Percentiles rank a stretch among this genome's conserved stretches.
phyloP scores from a whole-genome alignment of 495 filamentous ascomycete species.

The Neurospora discreta region DNA sequence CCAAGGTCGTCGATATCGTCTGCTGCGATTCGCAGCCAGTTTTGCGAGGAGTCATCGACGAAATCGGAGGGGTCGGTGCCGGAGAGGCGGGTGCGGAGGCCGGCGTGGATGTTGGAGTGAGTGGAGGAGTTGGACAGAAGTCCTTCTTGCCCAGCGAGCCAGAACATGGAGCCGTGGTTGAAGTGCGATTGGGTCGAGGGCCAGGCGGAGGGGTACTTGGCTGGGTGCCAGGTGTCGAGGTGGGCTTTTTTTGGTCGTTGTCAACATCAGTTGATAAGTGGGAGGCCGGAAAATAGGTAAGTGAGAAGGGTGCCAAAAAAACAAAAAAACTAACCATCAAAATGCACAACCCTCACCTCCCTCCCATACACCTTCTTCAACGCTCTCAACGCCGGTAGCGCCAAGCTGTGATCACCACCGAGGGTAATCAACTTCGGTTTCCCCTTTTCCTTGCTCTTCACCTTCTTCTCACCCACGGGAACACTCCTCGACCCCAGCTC shows the following conservation, averaged over 20 bases:
- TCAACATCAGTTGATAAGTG: not conserved
- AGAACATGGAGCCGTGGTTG: slow-evolving; percentile 81
- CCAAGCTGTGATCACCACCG: slow-evolving; percentile 73
- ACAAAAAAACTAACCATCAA: slow-evolving; percentile 41
- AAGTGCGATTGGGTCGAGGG: slow-evolving; percentile 56
- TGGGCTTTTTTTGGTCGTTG: slow-evolving; percentile 25
- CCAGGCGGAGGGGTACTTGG: slow-evolving; percentile 68
- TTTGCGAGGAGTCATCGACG: slow-evolving; percentile 49
- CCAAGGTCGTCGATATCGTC: slow-evolving; percentile 65
- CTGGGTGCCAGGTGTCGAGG: slow-evolving; percentile 76
- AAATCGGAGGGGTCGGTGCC: slow-evolving; percentile 57
- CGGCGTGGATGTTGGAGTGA: slow-evolving; percentile 64
- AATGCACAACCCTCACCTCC: slow-evolving; percentile 70
- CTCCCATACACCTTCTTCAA: slow-evolving; percentile 57
- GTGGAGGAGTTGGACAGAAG: slow-evolving; percentile 52
- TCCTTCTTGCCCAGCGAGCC: slow-evolving; percentile 65
- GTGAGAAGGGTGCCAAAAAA: slow-evolving; percentile 9
- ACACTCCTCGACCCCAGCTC: slow-evolving; percentile 29
- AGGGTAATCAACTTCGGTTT: slow-evolving; percentile 64
- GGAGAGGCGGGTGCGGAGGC: slow-evolving; percentile 59
- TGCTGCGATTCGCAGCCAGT: slow-evolving; percentile 52
- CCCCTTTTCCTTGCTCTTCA: not conserved
- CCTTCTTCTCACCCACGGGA: too few species aligned
- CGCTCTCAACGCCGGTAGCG: slow-evolving; percentile 63
- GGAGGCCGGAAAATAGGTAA: not conserved